A percentile compares a stretch with the other conserved stretches of the same genome.
phyloP scores from a whole-genome alignment of 352 stramenopile genomes.

The Pythium rhizo-oryzae region DNA sequence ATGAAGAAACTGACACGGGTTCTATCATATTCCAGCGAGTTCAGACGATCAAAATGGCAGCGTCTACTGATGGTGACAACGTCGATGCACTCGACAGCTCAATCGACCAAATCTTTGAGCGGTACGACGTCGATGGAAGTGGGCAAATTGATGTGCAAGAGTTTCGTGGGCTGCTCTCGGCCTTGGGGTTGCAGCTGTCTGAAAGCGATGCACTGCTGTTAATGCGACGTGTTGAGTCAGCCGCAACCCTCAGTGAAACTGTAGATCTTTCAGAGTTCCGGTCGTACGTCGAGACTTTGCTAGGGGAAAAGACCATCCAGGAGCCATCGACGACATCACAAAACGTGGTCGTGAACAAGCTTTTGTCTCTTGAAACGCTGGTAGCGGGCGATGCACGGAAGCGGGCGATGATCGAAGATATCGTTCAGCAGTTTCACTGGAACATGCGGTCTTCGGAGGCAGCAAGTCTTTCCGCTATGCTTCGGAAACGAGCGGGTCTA shows the following conservation, averaged over 20 bases:
- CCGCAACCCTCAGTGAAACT: constrained; percentile 16
- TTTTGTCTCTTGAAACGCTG: constrained; percentile 1
- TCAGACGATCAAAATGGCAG: constrained; percentile 35
- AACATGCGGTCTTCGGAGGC: constrained; percentile 39
- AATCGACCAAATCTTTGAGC: constrained; percentile 52
- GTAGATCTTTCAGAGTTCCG: constrained; percentile 37
- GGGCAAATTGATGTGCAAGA: constrained; percentile 61
- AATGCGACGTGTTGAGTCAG: constrained; percentile 47
- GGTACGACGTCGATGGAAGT: constrained; percentile 55
- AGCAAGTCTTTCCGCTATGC: constrained; percentile 27
- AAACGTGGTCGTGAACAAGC: constrained; percentile 2
- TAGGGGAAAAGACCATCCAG: not conserved
- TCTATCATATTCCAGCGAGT: constrained; percentile 55
- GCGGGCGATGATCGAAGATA: constrained; percentile 20
- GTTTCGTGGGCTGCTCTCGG: constrained; percentile 44
- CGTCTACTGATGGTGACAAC: constrained; percentile 22
- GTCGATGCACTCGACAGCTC: constrained; percentile 20
- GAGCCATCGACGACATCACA: not conserved
- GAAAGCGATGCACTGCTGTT: constrained; percentile 42
- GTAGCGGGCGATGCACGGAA: constrained; percentile 4
- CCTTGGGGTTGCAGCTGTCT: constrained; percentile 50
- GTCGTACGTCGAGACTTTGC: constrained; percentile 27
- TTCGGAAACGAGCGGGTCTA: constrained; percentile 36
- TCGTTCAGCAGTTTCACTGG: constrained; percentile 54
- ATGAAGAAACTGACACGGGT: constrained; percentile 17